These are phyloP conservation scores for Pythium sukuiense DNA, from an alignment of 352 stramenopile genomes.

Conservation along the genomic window DNA sequence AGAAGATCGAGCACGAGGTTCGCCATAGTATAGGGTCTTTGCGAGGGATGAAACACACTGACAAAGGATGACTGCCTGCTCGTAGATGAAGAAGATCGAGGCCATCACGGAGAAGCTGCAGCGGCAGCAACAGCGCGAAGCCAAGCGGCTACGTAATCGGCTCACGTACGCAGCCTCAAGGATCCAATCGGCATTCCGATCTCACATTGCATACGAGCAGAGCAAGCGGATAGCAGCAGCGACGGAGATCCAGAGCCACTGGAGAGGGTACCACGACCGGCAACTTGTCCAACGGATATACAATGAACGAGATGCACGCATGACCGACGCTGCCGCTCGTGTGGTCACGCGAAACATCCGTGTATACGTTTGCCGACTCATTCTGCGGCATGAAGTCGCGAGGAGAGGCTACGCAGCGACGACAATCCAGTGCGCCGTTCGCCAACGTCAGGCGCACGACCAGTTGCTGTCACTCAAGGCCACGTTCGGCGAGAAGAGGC, in stretches of 20 bases:
- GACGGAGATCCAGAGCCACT: constrained; percentile 45
- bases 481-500: constrained; percentile 14
- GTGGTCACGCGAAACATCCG: constrained; percentile 47
- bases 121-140: constrained; percentile 65
- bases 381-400: constrained; percentile 29
- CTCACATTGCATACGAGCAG: constrained; percentile 20
- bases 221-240: constrained; percentile 32
- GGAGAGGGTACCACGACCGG: constrained; percentile 35
- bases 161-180: constrained; percentile 47
- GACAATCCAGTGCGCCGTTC: constrained; percentile 47
- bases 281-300: constrained; percentile 16
- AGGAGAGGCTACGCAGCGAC: constrained; percentile 37
- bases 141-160: constrained; percentile 55
- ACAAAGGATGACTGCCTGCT: background rate
- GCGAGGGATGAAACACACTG: background rate
- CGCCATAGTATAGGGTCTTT: background rate
- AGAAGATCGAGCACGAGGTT: constrained; percentile 80
- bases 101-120: constrained; percentile 67
- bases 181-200: constrained; percentile 51
- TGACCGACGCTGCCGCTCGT: constrained; percentile 32
- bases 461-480: constrained; percentile 19
- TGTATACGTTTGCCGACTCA: constrained; percentile 30
- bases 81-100: constrained; percentile 77
- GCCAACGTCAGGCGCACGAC: constrained; percentile 29
- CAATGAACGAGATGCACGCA: constrained; percentile 21